Base-by-base conservation (phyloP, 257 asterid species). In the Solanum arcanum region DNA sequence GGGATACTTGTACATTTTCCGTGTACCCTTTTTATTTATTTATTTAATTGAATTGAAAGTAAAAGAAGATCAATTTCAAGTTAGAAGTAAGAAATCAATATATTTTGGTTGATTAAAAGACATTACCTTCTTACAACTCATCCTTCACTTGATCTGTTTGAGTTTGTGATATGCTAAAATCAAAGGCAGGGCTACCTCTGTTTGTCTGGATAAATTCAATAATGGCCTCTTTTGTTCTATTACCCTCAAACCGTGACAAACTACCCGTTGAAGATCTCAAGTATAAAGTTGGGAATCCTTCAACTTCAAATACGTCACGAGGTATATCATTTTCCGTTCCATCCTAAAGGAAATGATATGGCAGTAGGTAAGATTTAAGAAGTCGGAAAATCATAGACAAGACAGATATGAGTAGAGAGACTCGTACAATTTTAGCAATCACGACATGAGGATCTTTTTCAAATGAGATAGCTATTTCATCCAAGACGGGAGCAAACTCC, bases 271-370 rank as follows among this genome's bases (percentile, higher is more conserved):
- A 89, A 10, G 98, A 93, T 89, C 89, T 94, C 91, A 94, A 94
- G 95, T 94, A 95, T 78, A 95, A 13, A 0, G 98, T 94, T 13
- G 98, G 98, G 92, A 89, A 92, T 47, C 97, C 98, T 89, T 92
- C 87, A 81, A 95, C 95, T 2, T 94, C 95, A 13, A 95, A 95
- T 78, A 64, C 42, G 25, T 86, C 93, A 12, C 90, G 86, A 31
- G 98, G 97, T 76, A 95, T 92, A 74, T 94, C 98, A 60, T 95
- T 95, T 78, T 91, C 94, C 5, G 94, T 94, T 23, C 95, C 98
- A 83, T 95, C 98, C 98, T 94, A 83, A 27, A 41, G 25, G 9
- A 86, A 20, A 70, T 81, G 29, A 29, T 44, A 49, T 20, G 66
- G 29, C 3, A 37, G 29, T 12, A 42, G 35, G 46, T 76, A 37